Conservation (phyloP, 495 filamentous ascomycete species). For the Annulohypoxylon maeteangense region DNA sequence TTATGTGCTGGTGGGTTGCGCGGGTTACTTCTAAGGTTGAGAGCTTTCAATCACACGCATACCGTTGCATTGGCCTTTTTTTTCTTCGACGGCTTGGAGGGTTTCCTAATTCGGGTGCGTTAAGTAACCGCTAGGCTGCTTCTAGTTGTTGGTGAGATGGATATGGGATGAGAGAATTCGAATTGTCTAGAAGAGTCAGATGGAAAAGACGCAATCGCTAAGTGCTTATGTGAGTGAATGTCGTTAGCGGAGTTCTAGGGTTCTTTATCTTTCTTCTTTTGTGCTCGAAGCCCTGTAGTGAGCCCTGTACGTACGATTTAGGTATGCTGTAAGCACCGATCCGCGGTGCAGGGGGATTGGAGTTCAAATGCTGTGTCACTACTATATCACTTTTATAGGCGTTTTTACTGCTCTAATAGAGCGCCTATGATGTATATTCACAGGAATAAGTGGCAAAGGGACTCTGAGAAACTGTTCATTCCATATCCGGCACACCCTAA, state of each 20-base stretch:
- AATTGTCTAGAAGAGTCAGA: background rate
- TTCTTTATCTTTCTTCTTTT: background rate
- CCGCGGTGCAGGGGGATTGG: slow-evolving; percentile 7
- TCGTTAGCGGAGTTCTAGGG: background rate
- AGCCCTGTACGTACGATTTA: background rate
- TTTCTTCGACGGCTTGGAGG: background rate
- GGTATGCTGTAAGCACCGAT: background rate
- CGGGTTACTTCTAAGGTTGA: background rate
- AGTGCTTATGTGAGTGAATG: background rate
- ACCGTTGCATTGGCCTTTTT: slow-evolving; percentile 8
- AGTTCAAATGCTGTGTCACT: background rate
- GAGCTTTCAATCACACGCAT: slow-evolving; percentile 30
- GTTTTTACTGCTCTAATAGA: background rate
- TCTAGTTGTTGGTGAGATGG: background rate
- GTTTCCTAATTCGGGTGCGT: background rate
- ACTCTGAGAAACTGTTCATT: background rate
- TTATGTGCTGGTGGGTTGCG: background rate
- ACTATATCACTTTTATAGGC: background rate
- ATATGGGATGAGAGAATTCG: too few species aligned
- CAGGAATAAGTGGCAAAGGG: background rate
- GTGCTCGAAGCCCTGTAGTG: background rate
- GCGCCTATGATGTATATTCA: background rate
- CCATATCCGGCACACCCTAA: slow-evolving; percentile 2
- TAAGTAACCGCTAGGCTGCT: background rate
- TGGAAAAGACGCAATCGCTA: slow-evolving; percentile 3